phyloP scores from a whole-genome alignment of 164 flowering plant species.

The Macadamia tetraphylla region DNA sequence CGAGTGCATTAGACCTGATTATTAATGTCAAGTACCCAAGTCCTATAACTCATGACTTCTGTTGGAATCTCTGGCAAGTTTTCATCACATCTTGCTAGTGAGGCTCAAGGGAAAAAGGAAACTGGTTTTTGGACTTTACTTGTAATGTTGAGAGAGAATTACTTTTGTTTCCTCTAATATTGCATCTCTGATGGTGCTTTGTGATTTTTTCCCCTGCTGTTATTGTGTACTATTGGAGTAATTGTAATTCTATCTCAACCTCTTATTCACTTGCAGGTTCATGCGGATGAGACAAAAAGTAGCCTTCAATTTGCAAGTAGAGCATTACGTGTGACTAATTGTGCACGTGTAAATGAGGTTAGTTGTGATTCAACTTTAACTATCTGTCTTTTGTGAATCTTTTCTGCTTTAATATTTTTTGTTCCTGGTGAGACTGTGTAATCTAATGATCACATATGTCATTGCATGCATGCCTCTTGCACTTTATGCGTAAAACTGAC shows the following conservation, averaged over 20 bases:
- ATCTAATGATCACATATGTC: neutral
- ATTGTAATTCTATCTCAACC: neutral
- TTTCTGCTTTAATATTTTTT: constrained; percentile 1
- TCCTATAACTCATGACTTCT: no score
- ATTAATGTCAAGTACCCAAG: no score
- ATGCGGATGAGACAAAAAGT: constrained; percentile 95
- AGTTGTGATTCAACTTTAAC: constrained; percentile 3
- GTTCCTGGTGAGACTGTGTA: neutral
- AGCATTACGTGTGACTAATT: constrained; percentile 90
- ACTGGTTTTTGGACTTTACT: neutral
- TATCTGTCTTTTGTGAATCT: neutral
- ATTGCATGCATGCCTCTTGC: neutral
- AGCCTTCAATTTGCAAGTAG: constrained; percentile 98
- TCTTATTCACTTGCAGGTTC: constrained; percentile 52
- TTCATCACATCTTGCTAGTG: no score
- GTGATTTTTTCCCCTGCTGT: neutral
- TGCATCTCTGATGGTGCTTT: neutral
- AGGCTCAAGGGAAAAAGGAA: neutral
- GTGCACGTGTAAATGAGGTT: constrained; percentile 97
- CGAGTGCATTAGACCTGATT: no score
- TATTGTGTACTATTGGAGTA: neutral
- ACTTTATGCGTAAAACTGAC: neutral
- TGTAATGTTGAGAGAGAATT: neutral
- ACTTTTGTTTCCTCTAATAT: neutral
- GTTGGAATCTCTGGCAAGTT: no score